Conservation (phyloP, 768 basidiomycete genomes). For the Tricholoma saponaceum region DNA sequence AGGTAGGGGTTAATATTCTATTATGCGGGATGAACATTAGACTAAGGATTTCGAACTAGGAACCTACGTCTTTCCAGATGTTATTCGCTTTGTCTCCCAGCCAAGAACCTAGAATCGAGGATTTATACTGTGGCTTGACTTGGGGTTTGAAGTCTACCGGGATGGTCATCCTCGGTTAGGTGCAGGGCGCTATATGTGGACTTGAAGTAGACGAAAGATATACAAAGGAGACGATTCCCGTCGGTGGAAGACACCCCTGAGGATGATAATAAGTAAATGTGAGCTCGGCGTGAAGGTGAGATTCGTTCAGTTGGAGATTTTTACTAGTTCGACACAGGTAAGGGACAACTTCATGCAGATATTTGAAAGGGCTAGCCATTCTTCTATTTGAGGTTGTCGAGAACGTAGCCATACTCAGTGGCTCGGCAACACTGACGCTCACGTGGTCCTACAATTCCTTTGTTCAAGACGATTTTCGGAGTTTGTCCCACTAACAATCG, state of each 20-base stretch:
- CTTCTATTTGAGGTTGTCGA: neutral
- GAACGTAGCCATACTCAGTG: neutral
- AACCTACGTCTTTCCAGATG: neutral
- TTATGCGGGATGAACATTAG: neutral
- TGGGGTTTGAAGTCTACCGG: neutral
- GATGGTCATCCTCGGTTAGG: neutral
- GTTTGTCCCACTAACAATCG: neutral
- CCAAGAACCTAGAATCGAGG: neutral
- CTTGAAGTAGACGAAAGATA: neutral
- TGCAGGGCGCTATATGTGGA: neutral
- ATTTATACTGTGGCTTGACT: neutral
- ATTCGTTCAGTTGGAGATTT: neutral
- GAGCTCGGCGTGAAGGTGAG: neutral
- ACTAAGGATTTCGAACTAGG: neutral
- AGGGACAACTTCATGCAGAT: neutral
- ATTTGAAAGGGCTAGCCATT: neutral
- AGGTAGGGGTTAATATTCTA: neutral
- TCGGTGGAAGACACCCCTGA: neutral
- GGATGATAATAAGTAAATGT: neutral
- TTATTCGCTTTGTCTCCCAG: neutral
- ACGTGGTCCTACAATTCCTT: neutral
- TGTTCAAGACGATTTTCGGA: neutral
- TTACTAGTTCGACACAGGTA: neutral
- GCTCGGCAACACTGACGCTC: neutral
- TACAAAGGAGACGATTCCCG: neutral